Base-by-base conservation (phyloP, 495 filamentous ascomycete genomes). In the Aspergillus egyptiacus region DNA sequence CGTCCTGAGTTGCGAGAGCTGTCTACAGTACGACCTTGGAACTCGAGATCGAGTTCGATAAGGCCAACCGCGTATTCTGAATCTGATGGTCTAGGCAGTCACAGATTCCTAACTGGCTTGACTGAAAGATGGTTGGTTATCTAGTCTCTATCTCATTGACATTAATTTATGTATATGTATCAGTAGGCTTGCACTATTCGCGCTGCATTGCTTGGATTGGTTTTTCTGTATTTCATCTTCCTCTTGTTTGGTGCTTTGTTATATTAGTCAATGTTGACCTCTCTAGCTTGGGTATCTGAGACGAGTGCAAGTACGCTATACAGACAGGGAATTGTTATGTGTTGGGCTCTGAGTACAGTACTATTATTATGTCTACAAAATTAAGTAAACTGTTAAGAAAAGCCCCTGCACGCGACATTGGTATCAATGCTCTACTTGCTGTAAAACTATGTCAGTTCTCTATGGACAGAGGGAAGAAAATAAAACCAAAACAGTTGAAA, bases 401-500 rank as follows among this genome's bases (percentile, higher is more conserved):
- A 42, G n/a, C n/a, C n/a, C n/a, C n/a, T n/a, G n/a, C n/a, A 42
- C 2, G 19, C 41, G 23, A 51, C n/a, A 33, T 50, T 54, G 55
- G 52, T 61, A 54, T 56, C 53, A 56, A 53, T 58, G 58, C 53
- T 58, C 55, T 61, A 56, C 32, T 50, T 48, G 45, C 50, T 48
- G 36, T 32, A 27, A 38, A 19, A 55, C 53, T 58, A 56, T 62
- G 57, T 62, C 53, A 54, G 46, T 54, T 54, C 51, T 53, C 49
- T 54, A 58, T 22, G 31, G 41, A 35, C 34, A 39, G 24, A 42
- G 1, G 22, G 33, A 45, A 31, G 27, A 33, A 19, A 34, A 41
- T 3, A 47, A 44, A 48, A 19, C 25, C 13, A n/a, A 40, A 13
- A 3, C 13, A 40, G 3, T n/a, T n/a, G 32, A 35, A 28, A 46